Evolutionary conservation across 164 flowering plant species (phyloP).

Genomic region (Akebia trifoliata): DNA sequence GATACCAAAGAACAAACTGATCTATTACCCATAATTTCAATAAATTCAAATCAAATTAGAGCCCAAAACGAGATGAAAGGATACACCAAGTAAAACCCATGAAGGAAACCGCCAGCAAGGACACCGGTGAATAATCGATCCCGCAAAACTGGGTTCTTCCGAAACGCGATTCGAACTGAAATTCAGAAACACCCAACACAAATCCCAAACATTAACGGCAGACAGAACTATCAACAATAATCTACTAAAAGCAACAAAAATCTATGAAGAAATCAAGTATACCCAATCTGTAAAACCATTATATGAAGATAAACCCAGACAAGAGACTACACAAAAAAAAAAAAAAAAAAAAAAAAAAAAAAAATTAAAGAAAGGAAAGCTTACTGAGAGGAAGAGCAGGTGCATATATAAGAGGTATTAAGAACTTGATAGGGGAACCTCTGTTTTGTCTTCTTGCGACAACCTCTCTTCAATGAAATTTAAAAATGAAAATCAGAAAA

Average conservation of each 20-base stretch:
- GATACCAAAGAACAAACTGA: not conserved
- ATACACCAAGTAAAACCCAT: conserved; percentile 92
- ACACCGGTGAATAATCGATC: conserved; percentile 82
- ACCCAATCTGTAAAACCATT: no score
- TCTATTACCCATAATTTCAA: not conserved
- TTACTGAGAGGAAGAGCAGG: conserved; percentile 94
- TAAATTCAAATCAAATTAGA: not conserved
- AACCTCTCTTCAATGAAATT: conserved; percentile 32
- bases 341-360: not conserved
- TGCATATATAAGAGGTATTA: conserved; percentile 83
- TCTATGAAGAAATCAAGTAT: not conserved
- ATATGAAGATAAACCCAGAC: conserved; percentile 10
- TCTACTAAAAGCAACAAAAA: not conserved
- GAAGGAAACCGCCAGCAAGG: conserved; percentile 83
- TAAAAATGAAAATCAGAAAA: not conserved
- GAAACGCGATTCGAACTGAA: conserved; percentile 71
- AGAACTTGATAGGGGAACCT: conserved; percentile 54
- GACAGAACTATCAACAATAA: not conserved
- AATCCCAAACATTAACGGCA: not conserved
- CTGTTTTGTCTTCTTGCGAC: conserved; percentile 33
- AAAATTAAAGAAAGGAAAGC: conserved; percentile 7
- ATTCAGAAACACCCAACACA: conserved; percentile 5
- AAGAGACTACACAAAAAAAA: not conserved
- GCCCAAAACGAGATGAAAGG: conserved; percentile 37
- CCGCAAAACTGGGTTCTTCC: conserved; percentile 76